Evolutionary conservation across 179 eudicot genomes (phyloP).

Genomic region (Camellia oleifera): DNA sequence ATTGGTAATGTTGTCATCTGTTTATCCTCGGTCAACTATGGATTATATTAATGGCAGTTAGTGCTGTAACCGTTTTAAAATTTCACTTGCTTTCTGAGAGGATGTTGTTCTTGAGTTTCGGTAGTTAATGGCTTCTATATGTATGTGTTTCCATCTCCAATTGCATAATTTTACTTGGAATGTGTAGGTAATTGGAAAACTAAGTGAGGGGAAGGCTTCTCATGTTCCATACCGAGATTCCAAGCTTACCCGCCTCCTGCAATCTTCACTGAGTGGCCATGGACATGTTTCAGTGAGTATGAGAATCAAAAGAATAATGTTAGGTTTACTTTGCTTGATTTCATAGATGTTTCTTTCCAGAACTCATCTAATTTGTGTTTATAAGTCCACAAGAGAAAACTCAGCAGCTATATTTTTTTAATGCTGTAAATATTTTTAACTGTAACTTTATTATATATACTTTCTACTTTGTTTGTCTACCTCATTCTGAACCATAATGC

Average conservation of each 20-base stretch:
- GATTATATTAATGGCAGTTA: neutral
- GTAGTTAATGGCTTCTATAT: neutral
- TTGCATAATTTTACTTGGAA: constrained; percentile 7
- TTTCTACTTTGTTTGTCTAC: neutral
- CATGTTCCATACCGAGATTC: constrained; percentile 98
- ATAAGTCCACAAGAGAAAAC: neutral
- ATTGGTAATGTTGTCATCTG: neutral
- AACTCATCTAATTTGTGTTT: neutral
- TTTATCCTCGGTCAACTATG: neutral
- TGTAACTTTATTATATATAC: constrained; percentile 1
- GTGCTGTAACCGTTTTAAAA: neutral
- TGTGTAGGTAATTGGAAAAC: constrained; percentile 91
- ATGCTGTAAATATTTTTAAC: neutral
- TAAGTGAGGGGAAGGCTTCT: constrained; percentile 96
- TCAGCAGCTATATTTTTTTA: neutral
- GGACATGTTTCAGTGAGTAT: constrained; percentile 97
- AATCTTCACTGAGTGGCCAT: constrained; percentile 93
- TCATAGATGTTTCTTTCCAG: neutral
- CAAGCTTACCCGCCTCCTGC: constrained; percentile 93
- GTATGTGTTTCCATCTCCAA: constrained; percentile 1
- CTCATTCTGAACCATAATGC: constrained; percentile 12
- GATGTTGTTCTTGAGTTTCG: neutral
- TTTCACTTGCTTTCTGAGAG: neutral
- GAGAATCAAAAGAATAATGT: constrained; percentile 3
- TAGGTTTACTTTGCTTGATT: neutral